Percentiles rank a stretch among this genome's conserved stretches.
These are phyloP conservation scores for Cephalotrichum gorgonifer DNA, from an alignment of 2,329 filamentous ascomycete genomes.

Conservation along the genomic window DNA sequence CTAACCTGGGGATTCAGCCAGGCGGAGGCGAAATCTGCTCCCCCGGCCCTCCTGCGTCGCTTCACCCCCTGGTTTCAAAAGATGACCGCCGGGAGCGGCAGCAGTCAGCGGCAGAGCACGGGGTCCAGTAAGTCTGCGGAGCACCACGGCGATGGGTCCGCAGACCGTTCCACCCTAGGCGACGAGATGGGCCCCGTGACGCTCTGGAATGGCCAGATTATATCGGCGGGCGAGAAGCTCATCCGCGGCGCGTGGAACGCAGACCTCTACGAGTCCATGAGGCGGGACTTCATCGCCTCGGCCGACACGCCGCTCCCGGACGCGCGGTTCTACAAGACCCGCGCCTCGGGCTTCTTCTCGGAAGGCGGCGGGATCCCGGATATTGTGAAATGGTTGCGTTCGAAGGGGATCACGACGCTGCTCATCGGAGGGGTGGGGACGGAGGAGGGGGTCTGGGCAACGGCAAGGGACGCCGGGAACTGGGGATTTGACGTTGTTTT, in stretches of 20 bases:
- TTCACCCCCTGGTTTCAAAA: constrained; percentile 23
- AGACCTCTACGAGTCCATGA: constrained; percentile 34
- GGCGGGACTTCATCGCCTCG: constrained; percentile 18
- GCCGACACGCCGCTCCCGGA: constrained; percentile 23
- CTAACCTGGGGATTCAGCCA: constrained; percentile 48
- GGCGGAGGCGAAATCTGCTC: constrained; percentile 36
- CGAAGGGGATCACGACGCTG: constrained; percentile 32
- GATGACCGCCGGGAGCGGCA: background rate
- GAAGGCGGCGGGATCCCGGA: constrained; percentile 9
- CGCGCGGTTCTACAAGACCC: constrained; percentile 43
- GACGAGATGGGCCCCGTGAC: constrained; percentile 31
- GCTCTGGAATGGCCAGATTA: constrained; percentile 5
- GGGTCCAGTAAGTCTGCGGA: background rate
- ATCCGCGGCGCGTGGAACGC: constrained; percentile 48
- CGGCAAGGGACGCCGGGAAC: constrained; percentile 42
- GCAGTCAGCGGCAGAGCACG: background rate
- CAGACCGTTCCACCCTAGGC: constrained; percentile 16
- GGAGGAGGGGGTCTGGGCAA: constrained; percentile 50
- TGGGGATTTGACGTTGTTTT: constrained; percentile 46
- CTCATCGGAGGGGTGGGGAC: constrained; percentile 51
- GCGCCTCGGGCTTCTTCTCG: constrained; percentile 47
- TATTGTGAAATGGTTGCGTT: constrained; percentile 27
- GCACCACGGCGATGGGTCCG: background rate
- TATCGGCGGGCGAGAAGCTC: constrained; percentile 27
- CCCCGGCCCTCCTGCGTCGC: constrained; percentile 33